Percentiles rank a stretch among this genome's conserved stretches.
Conservation (phyloP, 139 green algal species). For the Volvox africanus region DNA sequence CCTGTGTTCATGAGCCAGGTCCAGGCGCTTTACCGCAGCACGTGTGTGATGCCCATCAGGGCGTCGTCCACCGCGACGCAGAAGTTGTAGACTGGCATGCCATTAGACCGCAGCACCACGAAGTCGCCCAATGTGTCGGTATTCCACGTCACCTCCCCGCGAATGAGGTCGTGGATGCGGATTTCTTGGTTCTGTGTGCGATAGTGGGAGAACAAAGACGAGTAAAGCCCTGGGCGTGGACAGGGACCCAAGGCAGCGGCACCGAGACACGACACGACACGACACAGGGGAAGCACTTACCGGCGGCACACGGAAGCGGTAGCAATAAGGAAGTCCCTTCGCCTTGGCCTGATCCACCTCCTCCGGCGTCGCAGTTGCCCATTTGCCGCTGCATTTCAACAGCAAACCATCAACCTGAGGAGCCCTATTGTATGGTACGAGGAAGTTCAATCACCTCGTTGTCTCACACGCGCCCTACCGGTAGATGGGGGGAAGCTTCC, state of each 20-base stretch:
- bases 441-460: neutral
- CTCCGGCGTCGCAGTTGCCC: conserved; percentile 86
- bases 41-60: conserved; percentile 97
- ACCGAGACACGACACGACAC: neutral
- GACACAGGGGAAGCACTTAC: neutral
- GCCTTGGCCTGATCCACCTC: conserved; percentile 88
- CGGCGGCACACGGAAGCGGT: conserved; percentile 94
- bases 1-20: neutral
- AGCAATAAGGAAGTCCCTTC: conserved; percentile 88
- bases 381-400: conserved; percentile 81
- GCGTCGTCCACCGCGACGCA: conserved; percentile 98
- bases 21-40: conserved; percentile 78
- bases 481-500: conserved; percentile 97
- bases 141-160: conserved; percentile 94
- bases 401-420: neutral
- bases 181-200: conserved; percentile 68
- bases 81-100: conserved; percentile 99
- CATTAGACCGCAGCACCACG: conserved; percentile 96
- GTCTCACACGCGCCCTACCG: neutral
- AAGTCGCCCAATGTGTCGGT: conserved; percentile 99
- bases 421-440: no score
- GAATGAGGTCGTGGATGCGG: conserved; percentile 87
- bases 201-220: no score
- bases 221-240: neutral
- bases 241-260: neutral